Evolutionary conservation across 768 basidiomycete species (phyloP).

Genomic region (Agrocybe pediades): DNA sequence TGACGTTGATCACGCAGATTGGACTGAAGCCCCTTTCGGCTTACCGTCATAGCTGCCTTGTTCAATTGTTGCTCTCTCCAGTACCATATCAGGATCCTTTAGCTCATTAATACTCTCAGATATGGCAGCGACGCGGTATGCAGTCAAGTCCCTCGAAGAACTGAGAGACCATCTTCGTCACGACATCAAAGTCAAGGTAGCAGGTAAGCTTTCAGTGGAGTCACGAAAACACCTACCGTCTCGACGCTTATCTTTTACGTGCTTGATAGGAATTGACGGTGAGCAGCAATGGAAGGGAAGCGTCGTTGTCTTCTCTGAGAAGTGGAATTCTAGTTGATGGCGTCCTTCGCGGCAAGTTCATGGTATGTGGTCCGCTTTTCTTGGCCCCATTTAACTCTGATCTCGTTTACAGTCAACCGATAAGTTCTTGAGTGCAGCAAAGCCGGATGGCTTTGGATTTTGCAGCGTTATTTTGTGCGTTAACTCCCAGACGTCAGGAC

Average conservation of each 20-base stretch:
- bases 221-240: neutral
- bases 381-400: neutral
- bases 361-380: conserved; percentile 47
- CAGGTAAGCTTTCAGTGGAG: conserved; percentile 55
- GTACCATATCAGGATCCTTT: neutral
- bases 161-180: conserved; percentile 51
- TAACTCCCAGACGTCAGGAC: neutral
- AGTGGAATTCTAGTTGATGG: conserved; percentile 95
- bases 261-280: conserved; percentile 65
- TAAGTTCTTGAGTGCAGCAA: conserved; percentile 84
- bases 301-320: too few relatives aligned
- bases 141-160: conserved; percentile 50
- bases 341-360: conserved; percentile 91
- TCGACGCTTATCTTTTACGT: conserved; percentile 3
- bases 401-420: conserved; percentile 67
- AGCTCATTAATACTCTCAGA: neutral
- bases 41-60: neutral
- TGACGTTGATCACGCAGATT: neutral
- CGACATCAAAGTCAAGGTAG: conserved; percentile 91
- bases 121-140: conserved; percentile 19
- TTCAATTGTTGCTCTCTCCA: neutral
- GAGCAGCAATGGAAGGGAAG: conserved; percentile 14
- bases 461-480: conserved; percentile 90
- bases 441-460: conserved; percentile 87
- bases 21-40: neutral